These are phyloP conservation scores for Collybia mongolica DNA, from an alignment of 768 basidiomycete genomes.

Conservation along the genomic window DNA sequence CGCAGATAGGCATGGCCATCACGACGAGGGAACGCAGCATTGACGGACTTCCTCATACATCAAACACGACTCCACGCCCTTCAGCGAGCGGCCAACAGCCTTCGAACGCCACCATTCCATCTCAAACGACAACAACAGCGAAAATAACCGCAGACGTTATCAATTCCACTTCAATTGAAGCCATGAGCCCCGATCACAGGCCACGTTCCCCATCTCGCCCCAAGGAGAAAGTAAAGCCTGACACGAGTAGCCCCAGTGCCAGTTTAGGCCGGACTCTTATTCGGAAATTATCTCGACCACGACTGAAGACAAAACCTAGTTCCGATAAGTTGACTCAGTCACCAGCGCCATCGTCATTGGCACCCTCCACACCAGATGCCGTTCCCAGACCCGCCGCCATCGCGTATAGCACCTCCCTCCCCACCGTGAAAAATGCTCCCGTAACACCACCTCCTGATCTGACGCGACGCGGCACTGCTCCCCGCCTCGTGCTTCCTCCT, in stretches of 20 bases:
- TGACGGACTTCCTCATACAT: conserved; percentile 1
- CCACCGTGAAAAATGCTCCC: neutral
- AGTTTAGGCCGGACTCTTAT: neutral
- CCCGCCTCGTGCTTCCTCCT: conserved; percentile 17
- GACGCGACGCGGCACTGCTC: conserved; percentile 11
- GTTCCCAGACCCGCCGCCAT: neutral
- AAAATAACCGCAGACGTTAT: conserved; percentile 2
- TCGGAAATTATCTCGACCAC: neutral
- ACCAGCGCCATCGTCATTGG: neutral
- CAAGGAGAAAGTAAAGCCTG: neutral
- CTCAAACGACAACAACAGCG: neutral
- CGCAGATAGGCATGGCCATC: neutral
- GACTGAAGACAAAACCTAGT: neutral
- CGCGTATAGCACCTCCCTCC: neutral
- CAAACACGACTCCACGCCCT: neutral
- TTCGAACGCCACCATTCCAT: neutral
- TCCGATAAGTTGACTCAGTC: neutral
- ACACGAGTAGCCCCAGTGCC: neutral
- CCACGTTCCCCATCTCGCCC: neutral
- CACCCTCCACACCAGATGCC: neutral
- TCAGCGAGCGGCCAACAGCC: neutral
- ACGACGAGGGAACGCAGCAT: neutral
- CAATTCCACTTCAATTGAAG: neutral
- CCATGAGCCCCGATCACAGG: neutral
- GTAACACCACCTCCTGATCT: conserved; percentile 6